phyloP scores from a whole-genome alignment of 1,139 yeast genomes.

The Debaryomycetaceae sp. region DNA sequence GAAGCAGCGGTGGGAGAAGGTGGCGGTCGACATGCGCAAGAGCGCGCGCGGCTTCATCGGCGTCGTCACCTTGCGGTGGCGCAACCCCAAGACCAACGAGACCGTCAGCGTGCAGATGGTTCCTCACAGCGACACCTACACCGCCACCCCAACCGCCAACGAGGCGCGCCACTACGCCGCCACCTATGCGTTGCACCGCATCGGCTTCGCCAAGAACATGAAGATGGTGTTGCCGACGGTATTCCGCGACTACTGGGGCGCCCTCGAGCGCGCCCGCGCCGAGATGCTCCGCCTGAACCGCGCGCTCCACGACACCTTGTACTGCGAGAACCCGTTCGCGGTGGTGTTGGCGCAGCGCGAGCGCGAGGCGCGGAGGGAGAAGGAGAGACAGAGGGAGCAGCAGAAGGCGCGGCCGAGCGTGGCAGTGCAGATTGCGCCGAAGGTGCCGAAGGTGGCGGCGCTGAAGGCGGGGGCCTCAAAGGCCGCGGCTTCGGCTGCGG shows the following conservation, averaged over 20 bases:
- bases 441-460: no score
- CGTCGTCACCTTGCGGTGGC: slow-evolving; percentile 59
- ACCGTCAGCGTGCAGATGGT: slow-evolving; percentile 53
- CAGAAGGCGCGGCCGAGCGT: no score
- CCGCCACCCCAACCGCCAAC: slow-evolving; percentile 72
- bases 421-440: no score
- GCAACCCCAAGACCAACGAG: slow-evolving; percentile 78
- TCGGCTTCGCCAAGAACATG: slow-evolving; percentile 76
- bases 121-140: slow-evolving; percentile 51
- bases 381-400: slow-evolving; percentile 38
- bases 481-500: no score
- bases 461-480: no score
- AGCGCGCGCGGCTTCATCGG: slow-evolving; percentile 55
- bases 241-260: slow-evolving; percentile 75
- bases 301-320: slow-evolving; percentile 44
- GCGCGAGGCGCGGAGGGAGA: slow-evolving; percentile 32
- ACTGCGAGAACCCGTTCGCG: slow-evolving; percentile 68
- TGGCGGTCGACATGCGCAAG: slow-evolving; percentile 65
- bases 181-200: slow-evolving; percentile 76
- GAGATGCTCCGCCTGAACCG: slow-evolving; percentile 41
- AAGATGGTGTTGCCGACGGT: slow-evolving; percentile 84
- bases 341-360: slow-evolving; percentile 55
- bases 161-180: slow-evolving; percentile 93
- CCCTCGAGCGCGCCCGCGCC: slow-evolving; percentile 57
- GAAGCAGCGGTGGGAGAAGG: slow-evolving; percentile 85